Conservation (phyloP, 768 basidiomycete species). For the Lactarius psammicola region DNA sequence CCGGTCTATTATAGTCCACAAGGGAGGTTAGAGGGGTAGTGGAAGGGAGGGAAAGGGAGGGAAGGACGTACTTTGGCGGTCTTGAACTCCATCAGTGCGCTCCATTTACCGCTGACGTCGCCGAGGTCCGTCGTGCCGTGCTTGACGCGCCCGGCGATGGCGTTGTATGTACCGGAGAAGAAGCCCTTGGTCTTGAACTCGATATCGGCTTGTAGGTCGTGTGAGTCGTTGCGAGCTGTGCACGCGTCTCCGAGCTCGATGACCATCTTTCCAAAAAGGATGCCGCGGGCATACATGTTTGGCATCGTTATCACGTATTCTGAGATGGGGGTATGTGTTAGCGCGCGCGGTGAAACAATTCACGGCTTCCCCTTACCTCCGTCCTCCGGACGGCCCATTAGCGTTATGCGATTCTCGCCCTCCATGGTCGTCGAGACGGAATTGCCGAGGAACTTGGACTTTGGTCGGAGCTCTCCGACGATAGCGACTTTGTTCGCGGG, state of each 20-base stretch:
- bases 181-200: slow-evolving; percentile 99
- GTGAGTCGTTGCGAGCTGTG: slow-evolving; percentile 77
- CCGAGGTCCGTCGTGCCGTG: slow-evolving; percentile 65
- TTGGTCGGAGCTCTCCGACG: slow-evolving; percentile 91
- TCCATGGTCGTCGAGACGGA: slow-evolving; percentile 96
- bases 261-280: slow-evolving; percentile 92
- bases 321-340: slow-evolving; percentile 27
- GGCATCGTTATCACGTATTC: slow-evolving; percentile 94
- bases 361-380: slow-evolving; percentile 56
- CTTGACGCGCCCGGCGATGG: slow-evolving; percentile 77
- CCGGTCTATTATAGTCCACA: slow-evolving; percentile 54
- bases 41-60: not conserved
- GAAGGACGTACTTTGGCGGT: slow-evolving; percentile 51
- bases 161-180: slow-evolving; percentile 96
- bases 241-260: slow-evolving; percentile 92
- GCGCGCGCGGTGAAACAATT: too few species aligned
- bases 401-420: slow-evolving; percentile 84
- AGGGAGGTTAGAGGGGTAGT: not conserved
- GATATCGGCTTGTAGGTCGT: slow-evolving; percentile 71
- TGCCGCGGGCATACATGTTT: slow-evolving; percentile 93
- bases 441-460: slow-evolving; percentile 95
- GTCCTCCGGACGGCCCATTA: slow-evolving; percentile 82
- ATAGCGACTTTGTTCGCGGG: slow-evolving; percentile 86
- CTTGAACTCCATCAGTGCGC: slow-evolving; percentile 84
- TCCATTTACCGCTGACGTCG: slow-evolving; percentile 90